Evolutionary conservation across 768 basidiomycete species (phyloP), one percentile per base, ranked within the genome.

Genomic region (Phylloporus scabripes): DNA sequence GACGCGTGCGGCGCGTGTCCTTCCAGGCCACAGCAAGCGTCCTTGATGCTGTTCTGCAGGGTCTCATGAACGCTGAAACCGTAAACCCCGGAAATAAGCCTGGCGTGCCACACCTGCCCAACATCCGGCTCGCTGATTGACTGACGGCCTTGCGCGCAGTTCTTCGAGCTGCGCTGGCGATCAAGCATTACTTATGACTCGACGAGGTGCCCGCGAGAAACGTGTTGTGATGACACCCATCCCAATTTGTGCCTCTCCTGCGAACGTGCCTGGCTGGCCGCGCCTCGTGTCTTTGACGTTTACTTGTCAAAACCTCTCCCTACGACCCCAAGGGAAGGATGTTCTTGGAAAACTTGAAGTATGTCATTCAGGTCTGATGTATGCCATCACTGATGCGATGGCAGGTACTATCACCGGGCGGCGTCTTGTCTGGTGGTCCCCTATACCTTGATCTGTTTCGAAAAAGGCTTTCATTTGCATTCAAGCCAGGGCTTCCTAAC

Each of bases 101-200:
- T 36, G 34, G 18, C 48, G 17, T 58, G 40, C 31, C 38, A 21
- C 47, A 36, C 49, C n/a, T 23, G 7, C 33, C 41, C 33, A 26
- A 5, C 14, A 8, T 10, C 8, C 42, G 20, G 72, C 68, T 82
- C n/a, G 80, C 75, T 4, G 76, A 79, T 54, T 83, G 77, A 76
- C 64, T 81, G 2, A 29, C 78, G 83, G 59, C 33, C 17, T 37
- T 20, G 29, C 29, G 29, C 29, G 11, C 29, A 31, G 3, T 31
- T 31, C 17, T 10, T 11, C 9, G 36, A 20, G 36, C 33, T 15
- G 33, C 15, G 15, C 33, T 14, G 33, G 5, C 33, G 12, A 33
- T 33, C 8, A 33, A n/a, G 33, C 32, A 7, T n/a, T n/a, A n/a
- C n/a, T 32, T 32, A 15, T 33, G 32, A 33, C 11, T 33, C 33